Conservation (phyloP, 257 asterid species). For the Solanum virginianum region DNA sequence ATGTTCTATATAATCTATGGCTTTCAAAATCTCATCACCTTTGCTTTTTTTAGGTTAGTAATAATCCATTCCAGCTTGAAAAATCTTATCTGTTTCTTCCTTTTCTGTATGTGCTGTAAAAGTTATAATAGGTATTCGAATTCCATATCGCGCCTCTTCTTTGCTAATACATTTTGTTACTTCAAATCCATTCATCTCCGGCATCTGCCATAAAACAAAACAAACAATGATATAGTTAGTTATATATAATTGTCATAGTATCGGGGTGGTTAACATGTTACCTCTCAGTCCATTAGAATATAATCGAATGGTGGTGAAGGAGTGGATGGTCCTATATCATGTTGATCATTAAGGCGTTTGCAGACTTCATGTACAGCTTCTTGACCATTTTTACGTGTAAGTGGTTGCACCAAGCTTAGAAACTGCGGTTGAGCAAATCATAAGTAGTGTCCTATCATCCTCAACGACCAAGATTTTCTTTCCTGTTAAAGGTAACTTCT, state of each 20-base stretch:
- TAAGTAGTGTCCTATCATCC: constrained; percentile 27
- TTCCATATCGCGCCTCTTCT: constrained; percentile 28
- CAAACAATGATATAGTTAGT: not conserved
- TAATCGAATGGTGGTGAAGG: constrained; percentile 34
- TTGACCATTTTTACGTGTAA: constrained; percentile 36
- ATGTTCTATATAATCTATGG: constrained; percentile 1
- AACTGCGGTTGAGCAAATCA: constrained; percentile 27
- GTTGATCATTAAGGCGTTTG: constrained; percentile 5
- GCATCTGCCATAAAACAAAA: constrained; percentile 36
- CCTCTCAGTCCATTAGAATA: constrained; percentile 84
- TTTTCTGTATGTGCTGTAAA: constrained; percentile 45
- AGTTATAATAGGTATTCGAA: constrained; percentile 55
- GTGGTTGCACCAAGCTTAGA: constrained; percentile 40
- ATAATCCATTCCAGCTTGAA: constrained; percentile 55
- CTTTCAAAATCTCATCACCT: constrained; percentile 14
- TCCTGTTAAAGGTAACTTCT: constrained; percentile 28
- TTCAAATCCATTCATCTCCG: constrained; percentile 59
- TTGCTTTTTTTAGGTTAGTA: constrained; percentile 6
- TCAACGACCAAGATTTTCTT: constrained; percentile 52
- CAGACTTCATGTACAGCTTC: constrained; percentile 34
- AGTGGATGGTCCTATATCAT: not conserved
- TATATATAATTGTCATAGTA: not conserved
- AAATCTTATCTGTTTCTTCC: constrained; percentile 29
- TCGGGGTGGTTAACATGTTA: not conserved
- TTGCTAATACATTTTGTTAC: constrained; percentile 51